Percentiles rank a stretch among this genome's conserved stretches.
These are phyloP conservation scores for Somion occarium DNA, from an alignment of 1,284 basidiomycete species.

Conservation along the genomic window DNA sequence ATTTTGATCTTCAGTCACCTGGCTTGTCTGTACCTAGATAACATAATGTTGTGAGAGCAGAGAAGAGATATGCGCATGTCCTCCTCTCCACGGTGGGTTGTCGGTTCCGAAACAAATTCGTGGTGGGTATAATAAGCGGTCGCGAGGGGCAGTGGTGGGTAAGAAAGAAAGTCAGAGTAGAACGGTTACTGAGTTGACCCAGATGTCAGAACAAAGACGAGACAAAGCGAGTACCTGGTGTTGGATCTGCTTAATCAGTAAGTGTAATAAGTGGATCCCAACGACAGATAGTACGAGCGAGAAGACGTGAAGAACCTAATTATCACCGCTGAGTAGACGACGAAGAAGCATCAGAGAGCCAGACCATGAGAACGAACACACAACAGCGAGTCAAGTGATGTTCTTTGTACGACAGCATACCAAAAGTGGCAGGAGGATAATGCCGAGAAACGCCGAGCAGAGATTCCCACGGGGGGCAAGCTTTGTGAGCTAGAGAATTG, in stretches of 20 bases:
- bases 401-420: not conserved
- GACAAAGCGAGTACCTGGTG: too few species aligned
- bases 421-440: not conserved
- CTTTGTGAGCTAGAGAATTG: too few species aligned
- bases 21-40: not conserved
- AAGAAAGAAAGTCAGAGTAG: too few species aligned
- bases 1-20: not conserved
- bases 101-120: not conserved
- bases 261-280: not conserved
- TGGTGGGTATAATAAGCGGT: not conserved
- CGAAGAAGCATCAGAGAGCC: not conserved
- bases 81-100: not conserved
- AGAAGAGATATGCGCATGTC: too few species aligned
- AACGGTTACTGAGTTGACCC: too few species aligned
- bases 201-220: too few species aligned
- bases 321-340: slow-evolving; percentile 1
- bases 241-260: too few species aligned
- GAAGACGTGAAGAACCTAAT: not conserved
- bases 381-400: slow-evolving; percentile 3
- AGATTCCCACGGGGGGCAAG: not conserved
- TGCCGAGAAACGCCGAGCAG: too few species aligned
- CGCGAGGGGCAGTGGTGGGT: not conserved
- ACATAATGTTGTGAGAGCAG: not conserved
- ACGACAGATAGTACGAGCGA: not conserved
- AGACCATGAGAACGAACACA: not conserved